Percentiles rank a stretch among this genome's conserved stretches.
Conservation (phyloP, 148 eudicot genomes). For the Polygonum aviculare region DNA sequence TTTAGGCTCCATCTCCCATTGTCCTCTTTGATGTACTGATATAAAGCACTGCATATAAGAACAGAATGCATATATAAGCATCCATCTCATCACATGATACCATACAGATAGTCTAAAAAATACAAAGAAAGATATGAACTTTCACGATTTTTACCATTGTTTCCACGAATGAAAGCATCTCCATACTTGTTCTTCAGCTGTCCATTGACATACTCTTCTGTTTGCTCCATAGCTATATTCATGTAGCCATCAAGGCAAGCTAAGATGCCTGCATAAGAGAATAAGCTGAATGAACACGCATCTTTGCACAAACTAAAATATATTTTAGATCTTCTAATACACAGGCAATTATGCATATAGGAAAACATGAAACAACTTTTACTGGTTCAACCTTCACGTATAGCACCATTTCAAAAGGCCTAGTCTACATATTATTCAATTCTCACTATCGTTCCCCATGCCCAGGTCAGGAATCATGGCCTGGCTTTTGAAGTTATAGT, state of each 20-base stretch:
- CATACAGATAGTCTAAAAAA: not conserved
- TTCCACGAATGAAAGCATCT: conserved; percentile 94
- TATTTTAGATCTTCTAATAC: not conserved
- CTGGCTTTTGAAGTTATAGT: not conserved
- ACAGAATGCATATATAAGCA: not conserved
- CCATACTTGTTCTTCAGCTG: conserved; percentile 94
- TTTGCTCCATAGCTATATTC: conserved; percentile 99
- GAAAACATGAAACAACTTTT: not conserved
- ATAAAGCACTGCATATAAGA: conserved; percentile 65
- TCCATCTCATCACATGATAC: not conserved
- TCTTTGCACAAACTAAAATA: not conserved
- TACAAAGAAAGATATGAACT: not conserved
- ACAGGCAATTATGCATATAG: not conserved
- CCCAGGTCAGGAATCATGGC: not conserved
- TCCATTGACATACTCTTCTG: conserved; percentile 95
- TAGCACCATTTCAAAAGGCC: not conserved
- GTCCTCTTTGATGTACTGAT: conserved; percentile 90
- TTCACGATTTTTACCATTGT: conserved; percentile 50
- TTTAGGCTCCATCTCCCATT: conserved; percentile 70
- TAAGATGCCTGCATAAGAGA: conserved; percentile 52
- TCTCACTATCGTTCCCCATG: not conserved
- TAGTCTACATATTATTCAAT: not conserved
- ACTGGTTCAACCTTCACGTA: not conserved
- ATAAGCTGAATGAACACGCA: not conserved
- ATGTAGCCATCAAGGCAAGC: conserved; percentile 98